These are phyloP conservation scores for Penicillium polonicum DNA, from an alignment of 2,329 filamentous ascomycete genomes.

Conservation along the genomic window DNA sequence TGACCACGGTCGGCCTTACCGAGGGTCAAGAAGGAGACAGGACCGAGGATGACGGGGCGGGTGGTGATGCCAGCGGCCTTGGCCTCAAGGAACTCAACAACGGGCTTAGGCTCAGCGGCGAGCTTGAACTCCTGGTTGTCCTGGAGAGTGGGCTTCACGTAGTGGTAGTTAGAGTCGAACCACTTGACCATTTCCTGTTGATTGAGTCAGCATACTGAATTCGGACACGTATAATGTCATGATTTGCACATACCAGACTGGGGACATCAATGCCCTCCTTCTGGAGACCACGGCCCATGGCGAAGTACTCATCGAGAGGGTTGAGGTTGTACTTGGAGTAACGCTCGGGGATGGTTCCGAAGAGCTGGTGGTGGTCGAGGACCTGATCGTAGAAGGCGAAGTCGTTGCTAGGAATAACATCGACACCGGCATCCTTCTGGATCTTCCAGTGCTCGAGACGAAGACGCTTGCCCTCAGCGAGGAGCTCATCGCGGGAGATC, in stretches of 20 bases:
- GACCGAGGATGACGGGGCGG: slow-evolving; percentile 90
- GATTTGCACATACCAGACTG: slow-evolving; percentile 57
- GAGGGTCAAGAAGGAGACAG: slow-evolving; percentile 95
- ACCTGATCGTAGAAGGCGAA: slow-evolving; percentile 76
- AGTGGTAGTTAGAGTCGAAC: slow-evolving; percentile 99
- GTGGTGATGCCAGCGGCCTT: slow-evolving; percentile 94
- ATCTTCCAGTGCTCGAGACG: slow-evolving; percentile 98
- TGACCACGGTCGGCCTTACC: slow-evolving; percentile 98
- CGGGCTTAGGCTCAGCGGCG: slow-evolving; percentile 81
- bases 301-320: slow-evolving; percentile 94
- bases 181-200: slow-evolving; percentile 96
- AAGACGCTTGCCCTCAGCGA: slow-evolving; percentile 94
- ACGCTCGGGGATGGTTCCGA: slow-evolving; percentile 81
- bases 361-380: slow-evolving; percentile 26
- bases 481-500: slow-evolving; percentile 84
- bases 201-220: slow-evolving; percentile 2
- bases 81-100: slow-evolving; percentile 91
- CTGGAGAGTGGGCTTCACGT: slow-evolving; percentile 98
- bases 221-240: not conserved
- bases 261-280: slow-evolving; percentile 80
- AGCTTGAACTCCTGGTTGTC: slow-evolving; percentile 97
- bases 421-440: slow-evolving; percentile 96
- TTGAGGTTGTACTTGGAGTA: slow-evolving; percentile 89
- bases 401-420: slow-evolving; percentile 98
- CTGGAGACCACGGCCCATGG: slow-evolving; percentile 98